Evolutionary conservation across 169 alveolate genomes (phyloP).

Genomic region (Cryptosporidium viatorum): DNA sequence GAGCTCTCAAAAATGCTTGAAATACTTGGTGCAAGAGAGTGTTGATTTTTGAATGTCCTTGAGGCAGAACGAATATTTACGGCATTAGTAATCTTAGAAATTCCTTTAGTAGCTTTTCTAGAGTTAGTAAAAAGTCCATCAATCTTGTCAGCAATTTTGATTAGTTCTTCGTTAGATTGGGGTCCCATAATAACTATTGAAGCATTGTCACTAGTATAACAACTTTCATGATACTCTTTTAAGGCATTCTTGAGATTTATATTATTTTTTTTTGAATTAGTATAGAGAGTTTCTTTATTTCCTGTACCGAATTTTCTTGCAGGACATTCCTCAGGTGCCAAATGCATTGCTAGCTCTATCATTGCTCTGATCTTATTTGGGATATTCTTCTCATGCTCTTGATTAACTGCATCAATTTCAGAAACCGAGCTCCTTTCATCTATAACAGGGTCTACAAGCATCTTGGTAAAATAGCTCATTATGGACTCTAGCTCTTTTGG

Average conservation of each 20-base stretch:
- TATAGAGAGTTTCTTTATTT: conserved; percentile 40
- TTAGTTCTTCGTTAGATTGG: conserved; percentile 2
- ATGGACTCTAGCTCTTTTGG: conserved; percentile 34
- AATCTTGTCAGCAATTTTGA: conserved; percentile 10
- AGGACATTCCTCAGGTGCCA: conserved; percentile 46
- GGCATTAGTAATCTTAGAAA: not conserved
- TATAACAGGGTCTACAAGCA: conserved; percentile 36
- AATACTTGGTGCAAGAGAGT: conserved; percentile 11
- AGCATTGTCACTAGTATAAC: conserved; percentile 58
- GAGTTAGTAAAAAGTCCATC: conserved; percentile 1
- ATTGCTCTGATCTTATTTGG: conserved; percentile 63
- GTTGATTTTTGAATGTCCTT: not conserved
- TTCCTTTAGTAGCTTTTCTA: conserved; percentile 9
- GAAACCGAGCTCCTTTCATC: conserved; percentile 58
- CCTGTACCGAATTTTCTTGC: conserved; percentile 73
- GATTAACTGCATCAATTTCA: conserved; percentile 70
- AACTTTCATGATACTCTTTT: conserved; percentile 20
- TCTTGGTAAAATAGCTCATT: conserved; percentile 26
- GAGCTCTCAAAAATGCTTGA: conserved; percentile 9
- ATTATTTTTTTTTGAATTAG: conserved; percentile 23
- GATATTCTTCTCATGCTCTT: conserved; percentile 68
- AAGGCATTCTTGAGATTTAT: conserved; percentile 43
- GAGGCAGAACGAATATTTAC: not conserved
- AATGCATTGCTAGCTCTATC: conserved; percentile 47
- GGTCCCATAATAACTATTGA: conserved; percentile 66